Evolutionary conservation across 179 eudicot genomes (phyloP).

Genomic region (Monotropa hypopitys): DNA sequence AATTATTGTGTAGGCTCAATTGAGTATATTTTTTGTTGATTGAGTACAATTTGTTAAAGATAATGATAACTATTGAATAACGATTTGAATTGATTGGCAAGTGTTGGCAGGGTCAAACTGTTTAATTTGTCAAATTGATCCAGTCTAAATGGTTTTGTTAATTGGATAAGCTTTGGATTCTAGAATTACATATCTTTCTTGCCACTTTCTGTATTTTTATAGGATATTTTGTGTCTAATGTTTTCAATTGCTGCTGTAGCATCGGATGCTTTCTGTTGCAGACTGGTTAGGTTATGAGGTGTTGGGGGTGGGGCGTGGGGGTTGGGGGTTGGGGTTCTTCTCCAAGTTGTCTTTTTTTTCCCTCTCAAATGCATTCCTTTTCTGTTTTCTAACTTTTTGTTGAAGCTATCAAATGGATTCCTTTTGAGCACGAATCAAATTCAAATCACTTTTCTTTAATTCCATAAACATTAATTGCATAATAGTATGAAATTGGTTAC

Average conservation of each 20-base stretch:
- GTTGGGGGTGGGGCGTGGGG: too few relatives aligned
- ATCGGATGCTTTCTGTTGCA: constrained; percentile 17
- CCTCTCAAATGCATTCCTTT: background rate
- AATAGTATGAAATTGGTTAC: background rate
- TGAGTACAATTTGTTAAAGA: background rate
- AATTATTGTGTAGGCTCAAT: background rate
- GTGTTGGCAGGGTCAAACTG: background rate
- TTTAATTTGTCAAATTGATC: background rate
- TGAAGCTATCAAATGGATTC: constrained; percentile 33
- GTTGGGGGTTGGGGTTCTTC: constrained; percentile 13
- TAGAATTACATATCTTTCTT: background rate
- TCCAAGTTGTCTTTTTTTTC: constrained; percentile 13
- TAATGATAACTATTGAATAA: background rate
- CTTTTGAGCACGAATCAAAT: constrained; percentile 12
- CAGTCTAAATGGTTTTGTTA: background rate
- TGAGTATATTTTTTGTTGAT: background rate
- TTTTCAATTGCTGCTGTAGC: constrained; percentile 8
- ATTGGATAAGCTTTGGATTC: constrained; percentile 3
- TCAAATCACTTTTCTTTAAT: constrained; percentile 4
- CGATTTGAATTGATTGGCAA: background rate
- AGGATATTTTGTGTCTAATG: background rate
- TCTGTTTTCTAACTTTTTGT: constrained; percentile 15
- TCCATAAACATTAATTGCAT: background rate
- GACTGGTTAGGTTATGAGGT: constrained; percentile 1
- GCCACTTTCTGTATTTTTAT: background rate